phyloP scores from a whole-genome alignment of 331 rosid species.

The Telfairia occidentalis region DNA sequence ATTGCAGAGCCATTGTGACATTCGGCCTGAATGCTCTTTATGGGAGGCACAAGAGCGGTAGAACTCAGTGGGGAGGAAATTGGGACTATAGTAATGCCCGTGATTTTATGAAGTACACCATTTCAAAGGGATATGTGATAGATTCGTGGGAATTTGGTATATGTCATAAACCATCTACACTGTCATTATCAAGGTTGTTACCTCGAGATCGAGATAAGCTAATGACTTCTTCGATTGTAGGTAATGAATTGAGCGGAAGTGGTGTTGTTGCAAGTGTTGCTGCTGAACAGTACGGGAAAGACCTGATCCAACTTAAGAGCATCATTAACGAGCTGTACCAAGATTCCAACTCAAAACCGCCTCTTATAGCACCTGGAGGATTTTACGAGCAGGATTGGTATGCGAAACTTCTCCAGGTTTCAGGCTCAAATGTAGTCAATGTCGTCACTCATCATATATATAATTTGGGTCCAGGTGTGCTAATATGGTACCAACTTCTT shows the following conservation, averaged over 20 bases:
- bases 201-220: background rate
- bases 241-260: slow-evolving; percentile 74
- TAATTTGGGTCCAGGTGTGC: slow-evolving; percentile 78
- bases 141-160: slow-evolving; percentile 93
- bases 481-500: slow-evolving; percentile 3
- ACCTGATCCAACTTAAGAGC: slow-evolving; percentile 45
- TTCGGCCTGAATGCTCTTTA: slow-evolving; percentile 77
- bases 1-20: slow-evolving; percentile 56
- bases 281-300: slow-evolving; percentile 69
- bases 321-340: slow-evolving; percentile 34
- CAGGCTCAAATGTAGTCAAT: slow-evolving; percentile 51
- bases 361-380: slow-evolving; percentile 81
- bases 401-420: slow-evolving; percentile 48
- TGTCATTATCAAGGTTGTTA: background rate
- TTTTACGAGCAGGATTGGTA: slow-evolving; percentile 62
- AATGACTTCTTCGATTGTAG: slow-evolving; percentile 17
- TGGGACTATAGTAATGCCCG: slow-evolving; percentile 62
- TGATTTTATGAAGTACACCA: slow-evolving; percentile 54
- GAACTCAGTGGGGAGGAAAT: slow-evolving; percentile 53
- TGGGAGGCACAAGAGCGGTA: slow-evolving; percentile 49
- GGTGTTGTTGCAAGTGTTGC: slow-evolving; percentile 69
- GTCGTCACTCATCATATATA: slow-evolving; percentile 62
- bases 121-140: slow-evolving; percentile 63
- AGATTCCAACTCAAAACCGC: slow-evolving; percentile 35
- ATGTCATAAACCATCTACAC: background rate